Evolutionary conservation across 2,329 filamentous ascomycete species (phyloP), one percentile per base, ranked within the genome.

Genomic region (Monilinia aucupariae): DNA sequence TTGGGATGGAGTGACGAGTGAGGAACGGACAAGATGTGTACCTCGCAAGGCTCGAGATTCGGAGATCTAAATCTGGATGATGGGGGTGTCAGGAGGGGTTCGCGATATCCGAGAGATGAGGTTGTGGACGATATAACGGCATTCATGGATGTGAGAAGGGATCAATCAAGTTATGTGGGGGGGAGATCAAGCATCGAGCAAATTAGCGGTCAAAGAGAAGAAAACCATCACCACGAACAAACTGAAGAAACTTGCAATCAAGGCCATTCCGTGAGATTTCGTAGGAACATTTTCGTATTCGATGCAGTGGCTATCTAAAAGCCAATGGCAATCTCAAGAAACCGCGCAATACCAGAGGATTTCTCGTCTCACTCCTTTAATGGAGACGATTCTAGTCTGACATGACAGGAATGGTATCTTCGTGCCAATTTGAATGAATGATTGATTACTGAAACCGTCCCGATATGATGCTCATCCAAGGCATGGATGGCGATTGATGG

Each of bases 1-100:
- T 27, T 27, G 34, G 8, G 12, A 30, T 30, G 27, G 32, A 34
- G 10, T 37, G 56, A 25, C 13, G 20, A 34, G 41, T n/a, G 30
- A 39, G n/a, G 47, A 39, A 61, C 15, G 45, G 50, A 27, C 27
- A 45, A 45, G 37, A 43, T 37, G 52, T 53, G 41, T 55, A 39
- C 50, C 48, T 27, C n/a, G 51, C 50, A 55, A 9, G 50, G 50
- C 50, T 55, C 25, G 22, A 45, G 7, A 30, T 61, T 37, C 41
- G 59, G 59, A 55, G n/a, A 61, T 61, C 41, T 61, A 55, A 55
- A 47, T 56, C 50, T 47, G 39, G 49, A 61, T 55, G 32, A 37
- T 13, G 27, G 32, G 48, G 13, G 27, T 61, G 59, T 61, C 41
- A 61, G 32, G 50, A 55, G 50, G 55, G 50, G 59, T 48, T 55